These are phyloP conservation scores for Corniculantispora saksenae DNA, from an alignment of 2,329 filamentous ascomycete species.

Conservation along the genomic window DNA sequence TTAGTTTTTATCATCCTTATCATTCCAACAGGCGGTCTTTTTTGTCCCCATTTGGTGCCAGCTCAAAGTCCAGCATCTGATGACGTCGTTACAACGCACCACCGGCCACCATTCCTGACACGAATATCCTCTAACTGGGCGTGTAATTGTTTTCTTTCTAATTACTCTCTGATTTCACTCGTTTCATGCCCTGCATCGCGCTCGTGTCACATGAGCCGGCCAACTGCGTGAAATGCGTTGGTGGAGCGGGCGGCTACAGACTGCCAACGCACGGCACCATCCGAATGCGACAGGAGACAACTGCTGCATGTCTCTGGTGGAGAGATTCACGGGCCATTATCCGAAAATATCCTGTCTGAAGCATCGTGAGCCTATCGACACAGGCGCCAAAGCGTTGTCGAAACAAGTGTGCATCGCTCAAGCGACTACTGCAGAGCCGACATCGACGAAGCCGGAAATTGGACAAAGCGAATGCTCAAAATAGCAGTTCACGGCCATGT, in stretches of 20 bases:
- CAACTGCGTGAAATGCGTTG: neutral
- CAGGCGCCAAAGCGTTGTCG: neutral
- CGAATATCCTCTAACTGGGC: no score
- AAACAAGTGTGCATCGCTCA: conserved; percentile 1
- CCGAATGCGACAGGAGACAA: neutral
- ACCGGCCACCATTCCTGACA: no score
- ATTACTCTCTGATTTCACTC: no score
- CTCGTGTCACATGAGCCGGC: neutral
- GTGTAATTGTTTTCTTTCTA: no score
- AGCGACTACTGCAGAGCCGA: no score
- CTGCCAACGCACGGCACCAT: neutral
- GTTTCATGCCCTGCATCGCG: neutral
- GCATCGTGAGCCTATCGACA: conserved; percentile 13
- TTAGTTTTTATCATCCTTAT: no score
- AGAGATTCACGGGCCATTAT: neutral
- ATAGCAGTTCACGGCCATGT: neutral
- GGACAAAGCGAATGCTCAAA: neutral
- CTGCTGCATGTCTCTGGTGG: neutral
- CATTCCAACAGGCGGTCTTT: no score
- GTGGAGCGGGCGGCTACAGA: neutral
- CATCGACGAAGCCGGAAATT: neutral
- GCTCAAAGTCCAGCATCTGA: no score
- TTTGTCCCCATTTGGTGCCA: no score
- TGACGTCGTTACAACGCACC: no score
- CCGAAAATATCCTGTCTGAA: neutral